Evolutionary conservation across 441 rosid species (phyloP).

Genomic region (Adansonia gregorii): DNA sequence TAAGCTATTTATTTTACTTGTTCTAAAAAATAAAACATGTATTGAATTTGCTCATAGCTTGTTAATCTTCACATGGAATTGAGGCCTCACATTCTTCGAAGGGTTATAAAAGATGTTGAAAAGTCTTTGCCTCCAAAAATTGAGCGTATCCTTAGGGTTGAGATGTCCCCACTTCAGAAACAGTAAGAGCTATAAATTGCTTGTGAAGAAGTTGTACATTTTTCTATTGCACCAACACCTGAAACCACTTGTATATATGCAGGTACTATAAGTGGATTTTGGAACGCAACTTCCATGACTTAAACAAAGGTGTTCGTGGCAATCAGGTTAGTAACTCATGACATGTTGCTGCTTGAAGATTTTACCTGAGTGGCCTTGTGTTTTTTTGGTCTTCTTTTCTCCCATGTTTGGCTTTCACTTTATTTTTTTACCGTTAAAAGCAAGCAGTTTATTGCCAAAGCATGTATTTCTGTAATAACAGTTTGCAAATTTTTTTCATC

Average conservation of each 20-base stretch:
- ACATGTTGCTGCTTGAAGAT: slow-evolving; percentile 24
- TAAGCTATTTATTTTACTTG: slow-evolving; percentile 21
- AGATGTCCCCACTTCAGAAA: slow-evolving; percentile 99
- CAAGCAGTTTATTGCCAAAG: not conserved
- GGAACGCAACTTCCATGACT: slow-evolving; percentile 97
- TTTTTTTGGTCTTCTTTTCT: not conserved
- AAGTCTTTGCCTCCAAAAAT: slow-evolving; percentile 99
- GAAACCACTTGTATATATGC: slow-evolving; percentile 28
- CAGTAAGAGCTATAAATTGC: slow-evolving; percentile 61
- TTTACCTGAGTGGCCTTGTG: not conserved
- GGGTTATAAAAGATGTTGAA: slow-evolving; percentile 99
- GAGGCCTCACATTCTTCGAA: slow-evolving; percentile 97
- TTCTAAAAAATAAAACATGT: slow-evolving; percentile 26
- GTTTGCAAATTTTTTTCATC: slow-evolving; percentile 27
- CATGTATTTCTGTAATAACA: not conserved
- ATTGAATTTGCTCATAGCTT: slow-evolving; percentile 57
- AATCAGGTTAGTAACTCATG: slow-evolving; percentile 70
- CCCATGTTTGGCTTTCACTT: not conserved
- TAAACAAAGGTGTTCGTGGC: slow-evolving; percentile 99
- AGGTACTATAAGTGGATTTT: slow-evolving; percentile 99
- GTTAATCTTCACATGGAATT: slow-evolving; percentile 97
- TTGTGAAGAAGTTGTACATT: slow-evolving; percentile 20
- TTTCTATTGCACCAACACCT: slow-evolving; percentile 15
- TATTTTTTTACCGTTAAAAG: not conserved
- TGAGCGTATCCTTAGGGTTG: slow-evolving; percentile 98